Conservation (phyloP, 345 rosid species). For the Camelina laxa region DNA sequence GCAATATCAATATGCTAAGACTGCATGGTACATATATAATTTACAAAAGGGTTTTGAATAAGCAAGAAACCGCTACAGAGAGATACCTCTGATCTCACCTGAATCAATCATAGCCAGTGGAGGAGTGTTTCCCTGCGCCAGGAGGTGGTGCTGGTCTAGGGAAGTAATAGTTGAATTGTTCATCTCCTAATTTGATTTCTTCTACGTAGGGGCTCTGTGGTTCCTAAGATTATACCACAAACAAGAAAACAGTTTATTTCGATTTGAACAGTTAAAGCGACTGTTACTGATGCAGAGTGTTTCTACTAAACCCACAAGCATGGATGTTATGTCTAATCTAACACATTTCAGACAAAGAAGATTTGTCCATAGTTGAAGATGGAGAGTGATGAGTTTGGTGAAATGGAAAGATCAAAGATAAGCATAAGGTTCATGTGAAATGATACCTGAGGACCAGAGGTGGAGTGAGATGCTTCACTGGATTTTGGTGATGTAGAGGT, state of each 20-base stretch:
- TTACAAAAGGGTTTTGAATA: constrained; percentile 1
- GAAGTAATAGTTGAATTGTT: constrained; percentile 49
- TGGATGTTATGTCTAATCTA: constrained; percentile 18
- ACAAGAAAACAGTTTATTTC: constrained; percentile 19
- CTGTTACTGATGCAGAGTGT: background rate
- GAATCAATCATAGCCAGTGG: constrained; percentile 47
- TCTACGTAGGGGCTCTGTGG: constrained; percentile 78
- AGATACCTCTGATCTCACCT: constrained; percentile 15
- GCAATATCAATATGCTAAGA: constrained; percentile 16
- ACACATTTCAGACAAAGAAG: constrained; percentile 22
- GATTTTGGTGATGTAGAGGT: constrained; percentile 57
- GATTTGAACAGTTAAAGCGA: background rate
- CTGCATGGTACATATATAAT: background rate
- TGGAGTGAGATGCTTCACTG: constrained; percentile 55
- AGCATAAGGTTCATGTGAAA: constrained; percentile 22
- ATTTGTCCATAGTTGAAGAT: constrained; percentile 11
- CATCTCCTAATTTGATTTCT: constrained; percentile 53
- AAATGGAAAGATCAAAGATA: background rate
- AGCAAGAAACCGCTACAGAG: constrained; percentile 7
- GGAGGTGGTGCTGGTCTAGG: constrained; percentile 79
- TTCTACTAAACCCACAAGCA: constrained; percentile 9
- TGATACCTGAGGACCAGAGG: constrained; percentile 62
- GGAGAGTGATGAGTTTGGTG: background rate
- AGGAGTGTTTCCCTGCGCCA: constrained; percentile 67
- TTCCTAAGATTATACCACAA: constrained; percentile 34